Percentiles rank a stretch among this genome's conserved stretches.
Conservation (phyloP, 2,329 filamentous ascomycete genomes). For the Ophiostoma tasmaniense region DNA sequence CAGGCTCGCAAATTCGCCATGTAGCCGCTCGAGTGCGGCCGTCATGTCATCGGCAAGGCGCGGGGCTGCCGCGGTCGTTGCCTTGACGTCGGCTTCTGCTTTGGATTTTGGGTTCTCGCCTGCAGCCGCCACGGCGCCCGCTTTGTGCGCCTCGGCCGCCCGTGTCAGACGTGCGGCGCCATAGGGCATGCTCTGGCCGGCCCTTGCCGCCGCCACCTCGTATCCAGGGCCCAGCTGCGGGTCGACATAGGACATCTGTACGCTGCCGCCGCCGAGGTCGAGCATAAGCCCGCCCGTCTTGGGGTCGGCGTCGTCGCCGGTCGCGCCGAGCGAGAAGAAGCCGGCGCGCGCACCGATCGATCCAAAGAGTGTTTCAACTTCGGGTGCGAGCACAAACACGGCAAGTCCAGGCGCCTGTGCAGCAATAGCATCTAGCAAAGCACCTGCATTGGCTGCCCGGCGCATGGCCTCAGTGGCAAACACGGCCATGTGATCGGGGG, state of each 20-base stretch:
- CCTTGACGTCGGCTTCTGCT: slow-evolving; percentile 3
- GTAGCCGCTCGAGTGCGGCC: slow-evolving; percentile 49
- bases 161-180: slow-evolving; percentile 51
- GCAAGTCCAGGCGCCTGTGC: slow-evolving; percentile 52
- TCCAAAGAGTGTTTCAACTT: slow-evolving; percentile 74
- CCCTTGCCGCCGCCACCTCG: slow-evolving; percentile 43
- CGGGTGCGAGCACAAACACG: slow-evolving; percentile 65
- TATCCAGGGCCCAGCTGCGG: slow-evolving; percentile 35
- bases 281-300: slow-evolving; percentile 61
- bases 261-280: slow-evolving; percentile 70
- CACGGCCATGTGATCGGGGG: slow-evolving; percentile 55
- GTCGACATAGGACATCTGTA: slow-evolving; percentile 57
- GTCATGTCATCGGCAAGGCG: slow-evolving; percentile 52
- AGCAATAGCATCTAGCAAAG: slow-evolving; percentile 59
- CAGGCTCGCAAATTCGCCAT: slow-evolving; percentile 43
- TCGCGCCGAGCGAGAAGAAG: slow-evolving; percentile 45
- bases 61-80: slow-evolving; percentile 37
- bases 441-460: slow-evolving; percentile 62
- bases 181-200: slow-evolving; percentile 51
- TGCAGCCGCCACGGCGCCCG: neutral
- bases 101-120: neutral
- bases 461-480: slow-evolving; percentile 87
- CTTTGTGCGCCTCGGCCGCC: slow-evolving; percentile 23
- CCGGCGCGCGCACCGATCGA: slow-evolving; percentile 75
- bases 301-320: neutral